These are phyloP conservation scores for Lactarius psammicola DNA, from an alignment of 768 basidiomycete genomes.

Conservation along the genomic window DNA sequence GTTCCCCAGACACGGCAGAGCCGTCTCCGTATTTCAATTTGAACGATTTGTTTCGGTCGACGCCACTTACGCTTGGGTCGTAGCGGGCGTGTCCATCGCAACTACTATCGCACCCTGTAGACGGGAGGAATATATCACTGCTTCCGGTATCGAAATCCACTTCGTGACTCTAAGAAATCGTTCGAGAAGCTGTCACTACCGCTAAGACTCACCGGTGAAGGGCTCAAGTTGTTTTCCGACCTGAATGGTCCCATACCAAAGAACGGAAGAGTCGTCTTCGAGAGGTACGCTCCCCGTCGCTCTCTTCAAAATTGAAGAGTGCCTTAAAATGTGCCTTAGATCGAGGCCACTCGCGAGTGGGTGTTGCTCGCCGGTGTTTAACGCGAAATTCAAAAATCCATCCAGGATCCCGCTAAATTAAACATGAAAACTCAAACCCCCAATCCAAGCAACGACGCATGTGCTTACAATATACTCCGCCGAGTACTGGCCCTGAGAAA, in stretches of 20 bases:
- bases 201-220: constrained; percentile 10
- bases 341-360: background rate
- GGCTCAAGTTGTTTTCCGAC: constrained; percentile 12
- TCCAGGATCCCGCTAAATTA: constrained; percentile 1
- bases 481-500: background rate
- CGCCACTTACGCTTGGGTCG: background rate
- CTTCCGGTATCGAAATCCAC: constrained; percentile 13
- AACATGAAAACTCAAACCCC: too few relatives aligned
- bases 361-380: constrained; percentile 15
- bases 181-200: background rate
- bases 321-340: background rate
- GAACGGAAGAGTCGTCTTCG: background rate
- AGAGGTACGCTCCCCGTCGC: constrained; percentile 4
- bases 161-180: background rate
- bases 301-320: background rate
- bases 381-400: constrained; percentile 2
- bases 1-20: constrained; percentile 2
- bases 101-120: background rate
- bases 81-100: constrained; percentile 5
- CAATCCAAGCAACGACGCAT: background rate
- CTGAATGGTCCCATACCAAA: constrained; percentile 21
- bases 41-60: background rate
- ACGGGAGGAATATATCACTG: constrained; percentile 4
- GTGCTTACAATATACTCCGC: background rate
- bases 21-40: background rate